Conservation (phyloP, 305 asterid species). For the Rubia peregrina region DNA sequence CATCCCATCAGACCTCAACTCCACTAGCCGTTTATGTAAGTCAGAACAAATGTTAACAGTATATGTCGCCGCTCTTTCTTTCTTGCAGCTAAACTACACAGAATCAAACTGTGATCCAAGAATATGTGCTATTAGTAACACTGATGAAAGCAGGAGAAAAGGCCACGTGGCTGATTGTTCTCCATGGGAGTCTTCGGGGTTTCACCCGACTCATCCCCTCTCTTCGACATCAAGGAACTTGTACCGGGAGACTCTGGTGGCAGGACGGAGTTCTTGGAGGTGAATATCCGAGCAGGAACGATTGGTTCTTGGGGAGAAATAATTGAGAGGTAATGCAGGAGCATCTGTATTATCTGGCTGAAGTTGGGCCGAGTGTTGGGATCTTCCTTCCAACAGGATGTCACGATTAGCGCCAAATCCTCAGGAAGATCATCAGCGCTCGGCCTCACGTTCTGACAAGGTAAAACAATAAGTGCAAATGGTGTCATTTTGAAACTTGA, state of each 20-base stretch:
- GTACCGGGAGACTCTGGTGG: slow-evolving; percentile 98
- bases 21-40: slow-evolving; percentile 24
- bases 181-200: slow-evolving; percentile 51
- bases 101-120: slow-evolving; percentile 15
- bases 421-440: slow-evolving; percentile 70
- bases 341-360: slow-evolving; percentile 91
- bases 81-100: slow-evolving; percentile 20
- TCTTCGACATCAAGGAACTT: slow-evolving; percentile 69
- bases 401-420: slow-evolving; percentile 71
- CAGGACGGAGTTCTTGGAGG: slow-evolving; percentile 49
- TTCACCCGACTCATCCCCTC: slow-evolving; percentile 42
- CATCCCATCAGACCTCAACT: slow-evolving; percentile 56
- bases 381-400: slow-evolving; percentile 93
- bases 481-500: not conserved
- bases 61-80: slow-evolving; percentile 1
- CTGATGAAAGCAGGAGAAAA: slow-evolving; percentile 67
- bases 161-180: slow-evolving; percentile 34
- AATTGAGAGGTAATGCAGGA: slow-evolving; percentile 57
- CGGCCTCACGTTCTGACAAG: slow-evolving; percentile 72
- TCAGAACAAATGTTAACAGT: slow-evolving; percentile 20
- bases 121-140: slow-evolving; percentile 31
- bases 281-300: slow-evolving; percentile 47
- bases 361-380: slow-evolving; percentile 82
- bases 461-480: not conserved
- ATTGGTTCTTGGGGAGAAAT: slow-evolving; percentile 64